phyloP scores from a whole-genome alignment of 176 grass and related monocot genomes.

The Aegilops tauschii region DNA sequence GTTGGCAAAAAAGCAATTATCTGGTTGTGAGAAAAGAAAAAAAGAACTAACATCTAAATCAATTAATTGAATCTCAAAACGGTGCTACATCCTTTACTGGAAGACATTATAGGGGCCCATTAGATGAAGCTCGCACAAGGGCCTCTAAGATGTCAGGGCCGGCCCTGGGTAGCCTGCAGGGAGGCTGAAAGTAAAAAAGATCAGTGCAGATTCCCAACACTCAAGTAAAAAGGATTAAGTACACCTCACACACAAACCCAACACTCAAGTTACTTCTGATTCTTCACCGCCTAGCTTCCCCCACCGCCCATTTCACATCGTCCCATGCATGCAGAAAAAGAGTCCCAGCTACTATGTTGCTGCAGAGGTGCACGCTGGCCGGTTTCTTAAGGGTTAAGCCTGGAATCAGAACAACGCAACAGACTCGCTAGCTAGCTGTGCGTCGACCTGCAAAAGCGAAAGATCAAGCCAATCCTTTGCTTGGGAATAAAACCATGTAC shows the following conservation, averaged over 20 bases:
- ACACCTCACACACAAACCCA: slow-evolving; percentile 8
- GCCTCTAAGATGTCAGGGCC: too few relatives aligned
- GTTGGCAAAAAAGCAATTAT: too few relatives aligned
- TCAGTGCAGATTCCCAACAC: not conserved
- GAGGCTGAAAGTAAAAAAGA: not conserved
- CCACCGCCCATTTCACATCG: slow-evolving; percentile 17
- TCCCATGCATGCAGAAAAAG: slow-evolving; percentile 27
- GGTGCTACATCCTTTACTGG: too few relatives aligned
- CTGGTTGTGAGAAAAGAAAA: too few relatives aligned
- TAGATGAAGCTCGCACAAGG: too few relatives aligned
- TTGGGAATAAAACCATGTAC: slow-evolving; percentile 56
- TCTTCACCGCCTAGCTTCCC: not conserved
- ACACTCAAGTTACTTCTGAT: not conserved
- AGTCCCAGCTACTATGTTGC: slow-evolving; percentile 6
- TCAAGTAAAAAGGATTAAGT: too few relatives aligned
- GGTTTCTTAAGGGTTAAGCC: slow-evolving; percentile 65
- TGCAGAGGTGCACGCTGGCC: slow-evolving; percentile 29
- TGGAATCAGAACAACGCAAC: slow-evolving; percentile 36
- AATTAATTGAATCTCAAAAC: too few relatives aligned
- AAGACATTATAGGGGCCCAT: too few relatives aligned
- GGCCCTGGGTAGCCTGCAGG: not conserved
- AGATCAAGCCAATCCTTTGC: slow-evolving; percentile 47
- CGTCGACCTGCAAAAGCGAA: slow-evolving; percentile 44
- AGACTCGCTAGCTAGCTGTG: not conserved
- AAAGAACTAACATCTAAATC: too few relatives aligned